Base-by-base conservation (phyloP, 2,329 filamentous ascomycete species). In the Curvularia eragrostidis region DNA sequence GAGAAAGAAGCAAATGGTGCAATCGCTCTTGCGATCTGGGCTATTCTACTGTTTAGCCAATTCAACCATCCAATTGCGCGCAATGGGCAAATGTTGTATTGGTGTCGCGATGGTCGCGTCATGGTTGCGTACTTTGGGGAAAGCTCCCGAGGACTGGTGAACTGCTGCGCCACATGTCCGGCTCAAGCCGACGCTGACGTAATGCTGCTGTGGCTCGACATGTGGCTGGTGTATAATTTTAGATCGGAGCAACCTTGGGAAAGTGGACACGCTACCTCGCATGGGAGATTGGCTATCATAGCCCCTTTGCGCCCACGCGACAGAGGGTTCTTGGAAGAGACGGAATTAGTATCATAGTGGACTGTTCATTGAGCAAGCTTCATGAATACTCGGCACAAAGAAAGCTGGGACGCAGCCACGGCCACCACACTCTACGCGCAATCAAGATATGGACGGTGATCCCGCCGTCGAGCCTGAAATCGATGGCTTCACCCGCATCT, bases 401-500 rank as follows among this genome's bases (percentile, higher is more conserved):
- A 58, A 28, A 51, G 56, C 54, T 66, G 68, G 65, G 62, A 68
- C 61, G 66, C 60, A 64, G 66, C 62, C 54, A 63, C 50, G 46
- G 56, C 65, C 30, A 64, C 62, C 53, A 57, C 50, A 63, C 30
- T 54, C 53, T 19, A 54, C 64, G 63, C 62, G 61, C 68, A 52
- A 64, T 57, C 48, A 54, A 58, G 66, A 67, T 19, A 91, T 91
- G 89, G 89, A 91, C 80, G 88, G 87, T 80, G 89, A 91, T 81
- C 86, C 87, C 60, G 85, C 86, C 68, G 87, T 90, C 68, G 88
- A 90, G 70, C 75, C 76, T 30, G 72, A 78, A 64, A 86, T 96
- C 78, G 93, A 97, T 84, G 85, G 87, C 77, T 95, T 97, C 83
- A 93, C 91, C 84, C 83, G 91, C 74, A 84, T 90, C 63, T 89